Percentiles rank a stretch among this genome's conserved stretches.
These are phyloP conservation scores for Sedum album DNA, from an alignment of 164 flowering plant species.

Conservation along the genomic window DNA sequence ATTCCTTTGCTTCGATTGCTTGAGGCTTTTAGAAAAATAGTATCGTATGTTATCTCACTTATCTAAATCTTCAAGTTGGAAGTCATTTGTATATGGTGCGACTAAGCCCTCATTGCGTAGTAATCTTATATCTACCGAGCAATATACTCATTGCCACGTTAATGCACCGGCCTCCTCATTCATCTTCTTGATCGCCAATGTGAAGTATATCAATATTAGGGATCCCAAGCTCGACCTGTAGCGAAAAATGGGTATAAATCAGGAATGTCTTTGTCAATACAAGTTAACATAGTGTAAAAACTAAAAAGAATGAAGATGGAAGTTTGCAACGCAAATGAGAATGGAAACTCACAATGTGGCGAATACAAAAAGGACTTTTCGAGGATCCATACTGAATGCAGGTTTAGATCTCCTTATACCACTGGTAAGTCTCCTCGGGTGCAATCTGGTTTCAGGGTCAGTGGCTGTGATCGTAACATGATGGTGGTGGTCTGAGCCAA, in stretches of 20 bases:
- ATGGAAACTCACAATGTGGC: not conserved
- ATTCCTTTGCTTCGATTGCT: too few species aligned
- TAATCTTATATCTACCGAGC: not conserved
- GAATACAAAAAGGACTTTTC: not conserved
- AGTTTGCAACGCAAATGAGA: too few species aligned
- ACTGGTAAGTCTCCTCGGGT: not conserved
- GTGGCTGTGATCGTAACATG: not conserved
- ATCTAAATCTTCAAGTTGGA: not conserved
- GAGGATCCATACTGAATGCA: not conserved
- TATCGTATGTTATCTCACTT: too few species aligned
- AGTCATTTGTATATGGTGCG: too few species aligned
- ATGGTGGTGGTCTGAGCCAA: slow-evolving; percentile 3
- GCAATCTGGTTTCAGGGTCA: not conserved
- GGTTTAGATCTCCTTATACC: not conserved
- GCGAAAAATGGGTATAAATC: not conserved
- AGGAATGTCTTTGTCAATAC: not conserved
- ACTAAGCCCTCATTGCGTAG: not conserved
- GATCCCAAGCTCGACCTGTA: slow-evolving; percentile 1
- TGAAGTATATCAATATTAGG: not conserved
- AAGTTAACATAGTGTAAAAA: not conserved
- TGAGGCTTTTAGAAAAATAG: too few species aligned
- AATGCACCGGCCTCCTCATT: not conserved
- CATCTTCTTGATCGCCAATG: slow-evolving; percentile 2
- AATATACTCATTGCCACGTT: not conserved
- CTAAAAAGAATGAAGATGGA: too few species aligned